phyloP scores from a whole-genome alignment of 2,329 filamentous ascomycete genomes.

The Colletotrichum nymphaeae region DNA sequence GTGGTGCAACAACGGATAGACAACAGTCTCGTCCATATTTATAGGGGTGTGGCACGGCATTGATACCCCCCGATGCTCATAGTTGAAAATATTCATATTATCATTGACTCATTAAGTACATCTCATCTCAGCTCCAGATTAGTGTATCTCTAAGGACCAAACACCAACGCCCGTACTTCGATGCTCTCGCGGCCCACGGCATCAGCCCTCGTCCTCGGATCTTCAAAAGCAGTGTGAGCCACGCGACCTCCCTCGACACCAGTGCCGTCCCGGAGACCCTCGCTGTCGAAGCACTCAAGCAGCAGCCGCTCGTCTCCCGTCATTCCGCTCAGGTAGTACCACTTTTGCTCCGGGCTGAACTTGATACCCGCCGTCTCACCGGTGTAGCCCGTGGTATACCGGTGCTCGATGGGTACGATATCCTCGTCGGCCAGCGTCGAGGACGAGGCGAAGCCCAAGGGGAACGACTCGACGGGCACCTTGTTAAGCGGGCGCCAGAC shows the following conservation, averaged over 20 bases:
- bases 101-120: slow-evolving; percentile 20
- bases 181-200: slow-evolving; percentile 86
- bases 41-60: slow-evolving; percentile 15
- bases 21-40: neutral
- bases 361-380: slow-evolving; percentile 81
- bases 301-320: slow-evolving; percentile 77
- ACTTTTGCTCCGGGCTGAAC: slow-evolving; percentile 72
- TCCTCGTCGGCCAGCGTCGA: slow-evolving; percentile 70
- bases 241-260: slow-evolving; percentile 65
- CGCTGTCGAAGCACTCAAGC: slow-evolving; percentile 83
- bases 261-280: slow-evolving; percentile 60
- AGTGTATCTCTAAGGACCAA: slow-evolving; percentile 63
- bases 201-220: slow-evolving; percentile 76
- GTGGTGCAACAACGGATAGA: slow-evolving; percentile 10
- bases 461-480: slow-evolving; percentile 72
- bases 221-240: slow-evolving; percentile 83
- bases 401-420: slow-evolving; percentile 78
- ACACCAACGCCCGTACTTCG: slow-evolving; percentile 87
- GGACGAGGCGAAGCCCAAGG: slow-evolving; percentile 77
- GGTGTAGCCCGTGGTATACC: slow-evolving; percentile 74
- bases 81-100: slow-evolving; percentile 22
- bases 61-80: slow-evolving; percentile 29
- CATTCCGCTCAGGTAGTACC: slow-evolving; percentile 87
- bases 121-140: neutral
- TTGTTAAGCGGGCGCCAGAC: slow-evolving; percentile 79